Base-by-base conservation (phyloP, 352 stramenopile species). In the Pythium plurisporium region DNA sequence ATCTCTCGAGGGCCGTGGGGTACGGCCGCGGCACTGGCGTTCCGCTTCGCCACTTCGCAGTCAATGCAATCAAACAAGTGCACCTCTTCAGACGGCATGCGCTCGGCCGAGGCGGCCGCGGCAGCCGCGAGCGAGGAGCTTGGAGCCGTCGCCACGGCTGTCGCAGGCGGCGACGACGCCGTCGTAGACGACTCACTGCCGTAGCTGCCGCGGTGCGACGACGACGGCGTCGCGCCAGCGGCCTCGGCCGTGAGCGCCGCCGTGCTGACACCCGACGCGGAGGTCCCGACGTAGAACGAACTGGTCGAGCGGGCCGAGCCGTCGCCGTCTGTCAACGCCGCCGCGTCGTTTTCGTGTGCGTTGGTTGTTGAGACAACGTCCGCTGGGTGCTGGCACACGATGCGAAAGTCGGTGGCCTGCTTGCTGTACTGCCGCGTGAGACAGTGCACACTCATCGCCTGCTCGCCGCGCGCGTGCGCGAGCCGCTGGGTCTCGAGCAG, bases 21-120 rank as follows among this genome's bases (percentile, higher is more conserved):
- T 12, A 79, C 58, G 3, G 66, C 45, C 5, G 42, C 58, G 7
- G 34, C 33, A 4, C 12, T 31, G 8, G 44, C 47, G 19, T 59
- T 54, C 29, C 72, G 70, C 42, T 76, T 78, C 14, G 49, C n/a
- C 29, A 59, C 64, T 15, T 81, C 71, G 25, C 74, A 66, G 46
- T 86, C 76, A 1, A 89, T 63, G 22, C 66, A 86, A 63, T 89
- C 74, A 30, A 89, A 89, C 10, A 86, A 34, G 69, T 89, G 79
- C 33, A 73, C 57, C 19, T 70, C 54, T 15, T 62, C 41, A 0
- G n/a, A 15, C 6, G 45, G 34, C 4, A 34, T 20, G 22, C 33
- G 20, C 33, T 60, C 42, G 2, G 27, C 29, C 17, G 33, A 30
- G 2, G 44, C 44, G 5, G 44, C 33, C 17, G 46, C 46, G 22